These are phyloP conservation scores for Eutrema salsugineum DNA, from an alignment of 441 rosid genomes.

Conservation along the genomic window DNA sequence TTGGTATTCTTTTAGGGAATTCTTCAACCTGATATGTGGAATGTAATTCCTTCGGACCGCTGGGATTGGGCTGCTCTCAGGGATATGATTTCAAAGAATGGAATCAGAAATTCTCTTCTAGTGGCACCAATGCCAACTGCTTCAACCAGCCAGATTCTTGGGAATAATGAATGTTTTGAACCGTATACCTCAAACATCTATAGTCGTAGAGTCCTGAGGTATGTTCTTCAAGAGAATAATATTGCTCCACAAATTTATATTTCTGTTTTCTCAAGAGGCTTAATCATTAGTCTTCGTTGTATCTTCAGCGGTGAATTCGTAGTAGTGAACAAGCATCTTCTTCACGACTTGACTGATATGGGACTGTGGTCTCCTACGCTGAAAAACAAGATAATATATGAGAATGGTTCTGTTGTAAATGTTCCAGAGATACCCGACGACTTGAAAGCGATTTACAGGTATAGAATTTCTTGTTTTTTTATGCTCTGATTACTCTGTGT, in stretches of 20 bases:
- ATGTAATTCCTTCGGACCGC: slow-evolving; percentile 56
- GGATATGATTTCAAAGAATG: slow-evolving; percentile 54
- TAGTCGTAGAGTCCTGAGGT: slow-evolving; percentile 88
- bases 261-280: not conserved
- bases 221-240: slow-evolving; percentile 1
- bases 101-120: slow-evolving; percentile 83
- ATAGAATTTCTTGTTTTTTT: slow-evolving; percentile 11
- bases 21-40: slow-evolving; percentile 96
- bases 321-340: slow-evolving; percentile 95
- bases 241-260: not conserved
- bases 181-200: slow-evolving; percentile 89
- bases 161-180: slow-evolving; percentile 91
- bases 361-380: slow-evolving; percentile 75
- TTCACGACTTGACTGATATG: slow-evolving; percentile 85
- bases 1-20: slow-evolving; percentile 51
- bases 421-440: slow-evolving; percentile 71
- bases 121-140: slow-evolving; percentile 96
- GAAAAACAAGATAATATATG: slow-evolving; percentile 71
- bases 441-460: slow-evolving; percentile 78
- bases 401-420: slow-evolving; percentile 73
- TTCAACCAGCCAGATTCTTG: slow-evolving; percentile 92
- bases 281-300: not conserved
- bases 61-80: slow-evolving; percentile 76
- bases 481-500: not conserved
- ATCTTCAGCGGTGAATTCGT: slow-evolving; percentile 83